Conservation (phyloP, 768 basidiomycete species). For the Mycena belliarum region DNA sequence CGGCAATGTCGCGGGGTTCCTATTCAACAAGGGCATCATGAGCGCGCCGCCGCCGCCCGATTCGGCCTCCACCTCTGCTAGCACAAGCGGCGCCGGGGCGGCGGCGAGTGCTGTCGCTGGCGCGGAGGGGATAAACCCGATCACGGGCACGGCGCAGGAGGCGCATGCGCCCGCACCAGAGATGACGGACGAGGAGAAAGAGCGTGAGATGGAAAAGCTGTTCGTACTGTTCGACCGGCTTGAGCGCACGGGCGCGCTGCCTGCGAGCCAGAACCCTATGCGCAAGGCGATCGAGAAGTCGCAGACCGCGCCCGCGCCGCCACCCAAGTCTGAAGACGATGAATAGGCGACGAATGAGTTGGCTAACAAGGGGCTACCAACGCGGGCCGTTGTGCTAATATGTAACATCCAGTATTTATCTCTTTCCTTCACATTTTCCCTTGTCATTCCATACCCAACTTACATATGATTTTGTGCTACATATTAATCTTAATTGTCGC, state of each 20-base stretch:
- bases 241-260: constrained; percentile 72
- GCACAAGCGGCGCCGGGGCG: neutral
- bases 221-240: constrained; percentile 91
- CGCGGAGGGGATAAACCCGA: constrained; percentile 64
- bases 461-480: too few species aligned
- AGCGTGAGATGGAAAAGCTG: constrained; percentile 87
- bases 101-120: constrained; percentile 30
- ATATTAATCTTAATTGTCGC: too few species aligned
- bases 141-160: constrained; percentile 72
- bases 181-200: constrained; percentile 97
- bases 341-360: neutral
- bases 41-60: constrained; percentile 52
- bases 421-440: too few species aligned
- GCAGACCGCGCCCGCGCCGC: neutral
- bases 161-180: constrained; percentile 40
- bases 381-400: too few species aligned
- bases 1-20: constrained; percentile 92
- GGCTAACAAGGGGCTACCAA: too few species aligned
- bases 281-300: constrained; percentile 62
- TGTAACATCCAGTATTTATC: too few species aligned
- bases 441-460: too few species aligned
- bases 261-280: constrained; percentile 68
- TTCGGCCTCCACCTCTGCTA: constrained; percentile 28
- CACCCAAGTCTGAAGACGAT: neutral
- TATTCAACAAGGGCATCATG: constrained; percentile 89